These are phyloP conservation scores for Polymyxa betae DNA, from an alignment of 208 protist species.

Conservation along the genomic window DNA sequence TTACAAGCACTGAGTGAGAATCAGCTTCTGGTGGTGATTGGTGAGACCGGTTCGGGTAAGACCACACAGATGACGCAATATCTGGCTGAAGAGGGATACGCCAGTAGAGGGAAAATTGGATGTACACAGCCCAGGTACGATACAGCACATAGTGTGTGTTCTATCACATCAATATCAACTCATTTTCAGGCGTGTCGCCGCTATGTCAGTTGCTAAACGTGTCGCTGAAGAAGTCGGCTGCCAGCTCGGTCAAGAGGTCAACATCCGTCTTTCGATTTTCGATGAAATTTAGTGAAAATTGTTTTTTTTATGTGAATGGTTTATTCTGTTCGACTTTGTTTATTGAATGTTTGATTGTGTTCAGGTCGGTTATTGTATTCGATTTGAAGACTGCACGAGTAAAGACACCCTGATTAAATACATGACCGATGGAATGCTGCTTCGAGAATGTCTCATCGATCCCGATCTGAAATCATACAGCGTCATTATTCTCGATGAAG, in stretches of 20 bases:
- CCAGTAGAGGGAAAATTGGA: conserved; percentile 67
- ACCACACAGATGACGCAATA: conserved; percentile 90
- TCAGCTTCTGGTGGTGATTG: conserved; percentile 82
- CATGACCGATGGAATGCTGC: conserved; percentile 97
- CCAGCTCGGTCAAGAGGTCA: conserved; percentile 86
- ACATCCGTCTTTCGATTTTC: not conserved
- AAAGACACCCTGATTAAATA: conserved; percentile 93
- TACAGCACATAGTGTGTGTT: not conserved
- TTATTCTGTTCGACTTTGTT: not conserved
- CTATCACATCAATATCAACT: not conserved
- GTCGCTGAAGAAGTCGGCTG: conserved; percentile 96
- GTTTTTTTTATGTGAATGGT: conserved; percentile 34
- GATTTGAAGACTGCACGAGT: conserved; percentile 95
- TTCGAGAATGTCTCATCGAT: conserved; percentile 93
- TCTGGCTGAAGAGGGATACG: conserved; percentile 73
- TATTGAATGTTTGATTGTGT: not conserved
- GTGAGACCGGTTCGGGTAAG: conserved; percentile 96
- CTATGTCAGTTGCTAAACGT: conserved; percentile 94
- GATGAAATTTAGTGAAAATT: not conserved
- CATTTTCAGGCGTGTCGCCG: conserved; percentile 90
- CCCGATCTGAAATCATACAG: conserved; percentile 85
- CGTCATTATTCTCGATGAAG: conserved; percentile 98
- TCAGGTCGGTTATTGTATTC: conserved; percentile 93
- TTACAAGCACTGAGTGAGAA: conserved; percentile 79
- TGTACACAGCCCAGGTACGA: conserved; percentile 98